Base-by-base conservation (phyloP, 2,329 filamentous ascomycete species). In the Colletotrichum siamense region DNA sequence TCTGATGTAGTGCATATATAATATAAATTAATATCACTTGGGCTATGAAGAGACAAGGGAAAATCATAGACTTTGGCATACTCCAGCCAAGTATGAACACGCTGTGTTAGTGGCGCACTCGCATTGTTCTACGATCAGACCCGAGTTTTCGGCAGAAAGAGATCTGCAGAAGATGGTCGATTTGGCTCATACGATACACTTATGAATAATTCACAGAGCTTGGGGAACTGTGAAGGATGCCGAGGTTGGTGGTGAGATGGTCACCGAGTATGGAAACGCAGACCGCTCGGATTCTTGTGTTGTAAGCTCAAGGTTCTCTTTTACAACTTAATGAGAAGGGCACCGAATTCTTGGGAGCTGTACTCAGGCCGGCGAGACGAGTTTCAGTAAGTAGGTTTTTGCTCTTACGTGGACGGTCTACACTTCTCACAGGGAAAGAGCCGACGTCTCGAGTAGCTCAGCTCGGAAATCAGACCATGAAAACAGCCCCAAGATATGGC, bases 21-120 rank as follows among this genome's bases (percentile, higher is more conserved):
- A 2, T n/a, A 44, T n/a, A 2, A 44, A 1, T 44, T 10, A n/a
- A 18, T 0, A 10, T 1, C 9, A 44, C 8, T n/a, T 44, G 18
- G 39, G 18, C 39, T n/a, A 44, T 0, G 39, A n/a, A 44, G 18
- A n/a, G 18, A 44, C 18, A 10, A 22, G 44, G 39, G 39, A 0
- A 7, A 22, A 22, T 12, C 18, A 22, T 10, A 22, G n/a, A 22
- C n/a, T 49, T 49, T 22, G 18, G 44, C n/a, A 10, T 49, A 49
- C 44, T 49, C 6, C n/a, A 49, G 44, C 44, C 6, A 13, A 22
- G 44, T 49, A 22, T 49, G 18, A 49, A n/a, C 10, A 49, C n/a
- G 6, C 18, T 49, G 18, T 4, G 39, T n/a, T 3, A n/a, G 39
- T 49, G 18, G 3, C 39, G 39, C 39, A 7, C 39, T 49, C 39